Evolutionary conservation across 2,329 filamentous ascomycete species (phyloP), one percentile per base, ranked within the genome.

Genomic region (Waltergamsia citrina): DNA sequence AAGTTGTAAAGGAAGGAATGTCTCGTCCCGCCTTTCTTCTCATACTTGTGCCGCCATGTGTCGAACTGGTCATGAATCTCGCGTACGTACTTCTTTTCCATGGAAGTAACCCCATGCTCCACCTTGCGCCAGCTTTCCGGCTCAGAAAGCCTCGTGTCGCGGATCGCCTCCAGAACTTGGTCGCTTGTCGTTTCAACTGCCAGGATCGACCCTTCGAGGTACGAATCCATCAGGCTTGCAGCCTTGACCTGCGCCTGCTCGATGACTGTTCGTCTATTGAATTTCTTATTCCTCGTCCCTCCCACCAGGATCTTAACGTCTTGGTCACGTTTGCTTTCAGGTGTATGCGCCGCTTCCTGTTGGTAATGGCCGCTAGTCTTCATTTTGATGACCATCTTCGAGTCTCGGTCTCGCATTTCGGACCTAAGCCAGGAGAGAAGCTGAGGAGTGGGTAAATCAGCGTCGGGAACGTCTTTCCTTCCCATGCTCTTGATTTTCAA

Each of bases 1-100:
- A 93, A 94, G 49, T 94, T 94, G 59, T 94, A 94, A 34, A 95
- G 73, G 58, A 94, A 94, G 9, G 85, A 83, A 52, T 88, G 84
- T 30, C 74, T 71, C 17, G 71, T 69, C 7, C 67, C 71, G 4
- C 66, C 53, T 42, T 65, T 63, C 39, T 44, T 59, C 62, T 63
- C 69, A 59, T 65, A 78, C 65, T 53, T 70, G 59, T 43, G 65
- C 57, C 52, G 74, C 74, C 64, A 92, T 58, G 47, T 71, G 59
- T 51, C 62, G 34, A 95, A 65, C 54, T 90, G 65, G 40, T 86
- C 81, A 49, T 92, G 83, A 27, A 95, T 71, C 51, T 95, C 85
- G 19, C 78, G 71, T 29, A 94, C 63, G 49, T 94, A 95, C 49
- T 84, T 81, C 46, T 84, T 74, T 56, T 94, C 88, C 7, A 71